A percentile compares a stretch with the other conserved stretches of the same genome.
phyloP scores from a whole-genome alignment of 2,329 filamentous ascomycete genomes.

The Sporothrix inflata region DNA sequence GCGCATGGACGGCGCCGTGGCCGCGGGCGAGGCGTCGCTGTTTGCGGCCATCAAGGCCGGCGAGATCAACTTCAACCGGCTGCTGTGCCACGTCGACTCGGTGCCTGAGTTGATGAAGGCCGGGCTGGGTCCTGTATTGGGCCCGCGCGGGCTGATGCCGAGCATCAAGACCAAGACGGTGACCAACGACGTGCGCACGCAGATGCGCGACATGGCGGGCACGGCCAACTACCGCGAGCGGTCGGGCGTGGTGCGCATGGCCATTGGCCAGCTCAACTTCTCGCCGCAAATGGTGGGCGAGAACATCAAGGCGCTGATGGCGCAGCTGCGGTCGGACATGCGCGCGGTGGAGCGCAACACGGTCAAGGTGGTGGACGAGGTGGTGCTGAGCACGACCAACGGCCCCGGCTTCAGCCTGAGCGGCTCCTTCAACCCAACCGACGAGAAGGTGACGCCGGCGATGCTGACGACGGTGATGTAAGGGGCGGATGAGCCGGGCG shows the following conservation, averaged over 20 bases:
- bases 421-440: slow-evolving; percentile 70
- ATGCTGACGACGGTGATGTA: slow-evolving; percentile 60
- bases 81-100: slow-evolving; percentile 81
- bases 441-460: slow-evolving; percentile 58
- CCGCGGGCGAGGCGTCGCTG: slow-evolving; percentile 83
- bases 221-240: slow-evolving; percentile 86
- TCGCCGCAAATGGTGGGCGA: slow-evolving; percentile 82
- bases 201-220: slow-evolving; percentile 80
- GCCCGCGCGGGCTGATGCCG: slow-evolving; percentile 91
- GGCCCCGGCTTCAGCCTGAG: slow-evolving; percentile 85
- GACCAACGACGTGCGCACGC: slow-evolving; percentile 74
- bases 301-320: slow-evolving; percentile 80
- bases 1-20: slow-evolving; percentile 73
- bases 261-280: slow-evolving; percentile 89
- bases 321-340: slow-evolving; percentile 77
- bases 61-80: slow-evolving; percentile 83
- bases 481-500: slow-evolving; percentile 29
- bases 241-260: slow-evolving; percentile 80
- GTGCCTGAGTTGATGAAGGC: slow-evolving; percentile 80
- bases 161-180: slow-evolving; percentile 86
- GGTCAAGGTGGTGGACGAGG: slow-evolving; percentile 72
- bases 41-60: slow-evolving; percentile 77
- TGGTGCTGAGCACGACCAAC: slow-evolving; percentile 84
- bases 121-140: slow-evolving; percentile 76
- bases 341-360: slow-evolving; percentile 58